Evolutionary conservation across 208 protist species (phyloP), one percentile per base, ranked within the genome.

Genomic region (Trypanosoma cruzi): DNA sequence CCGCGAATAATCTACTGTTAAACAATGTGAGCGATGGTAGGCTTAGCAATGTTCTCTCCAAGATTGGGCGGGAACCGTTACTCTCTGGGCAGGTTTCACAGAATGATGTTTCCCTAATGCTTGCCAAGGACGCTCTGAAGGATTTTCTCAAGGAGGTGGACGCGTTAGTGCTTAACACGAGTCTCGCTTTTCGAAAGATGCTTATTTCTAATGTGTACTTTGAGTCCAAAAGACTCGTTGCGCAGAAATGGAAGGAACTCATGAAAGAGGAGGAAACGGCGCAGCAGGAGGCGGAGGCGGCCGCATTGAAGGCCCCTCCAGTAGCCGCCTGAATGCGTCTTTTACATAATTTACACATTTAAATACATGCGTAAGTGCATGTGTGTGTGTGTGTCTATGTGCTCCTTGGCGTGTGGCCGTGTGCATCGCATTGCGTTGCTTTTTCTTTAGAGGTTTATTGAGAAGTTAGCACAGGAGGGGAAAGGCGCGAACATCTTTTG

Each of bases 71-170:
- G 14, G 88, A 94, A 73, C 86, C 88, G 40, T 70, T 96, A 24
- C 75, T 89, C 11, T 69, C 76, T 0, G 84, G 88, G 0, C 79
- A 91, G 63, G 73, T 89, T 4, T 83, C 69, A n/a, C 53, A 79
- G 68, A 59, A 62, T 5, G 82, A 91, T 55, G 79, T 96, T 6
- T 75, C 72, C 20, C 58, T 89, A 50, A 67, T 96, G 79, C 82
- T 96, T 2, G 88, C 90, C 29, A 91, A 96, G 80, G 90, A 96
- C 52, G 88, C 90, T 26, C 60, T 96, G 56, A 96, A 96, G 77
- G 90, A 96, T 60, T 96, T 93, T 64, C 73, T 96, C n/a, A 96
- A 94, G 78, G 86, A 94, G 24, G 75, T 78, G 48, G 88, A 93
- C 34, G 59, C 62, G 16, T 62, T 92, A n/a, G 86, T 94, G 44